phyloP scores from a whole-genome alignment of 176 grass and related monocot genomes.

The Paspalum vaginatum region DNA sequence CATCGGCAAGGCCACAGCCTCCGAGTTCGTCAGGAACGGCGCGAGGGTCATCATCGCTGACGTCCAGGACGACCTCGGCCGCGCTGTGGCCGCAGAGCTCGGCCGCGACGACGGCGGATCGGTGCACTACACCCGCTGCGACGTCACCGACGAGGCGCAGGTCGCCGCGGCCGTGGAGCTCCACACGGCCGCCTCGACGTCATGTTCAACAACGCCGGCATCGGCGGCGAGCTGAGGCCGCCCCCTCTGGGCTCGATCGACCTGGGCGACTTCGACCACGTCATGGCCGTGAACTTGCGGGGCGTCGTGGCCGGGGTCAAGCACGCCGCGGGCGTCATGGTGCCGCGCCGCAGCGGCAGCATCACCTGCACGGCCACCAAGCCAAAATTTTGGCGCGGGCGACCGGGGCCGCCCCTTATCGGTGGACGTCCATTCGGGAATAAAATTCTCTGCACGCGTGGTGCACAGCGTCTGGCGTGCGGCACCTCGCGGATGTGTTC shows the following conservation, averaged over 20 bases:
- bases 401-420: too few species aligned
- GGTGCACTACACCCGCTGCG: slow-evolving; percentile 43
- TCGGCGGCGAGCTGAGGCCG: slow-evolving; percentile 16
- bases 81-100: slow-evolving; percentile 39
- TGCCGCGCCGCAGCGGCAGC: slow-evolving; percentile 41
- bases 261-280: slow-evolving; percentile 53
- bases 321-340: slow-evolving; percentile 72
- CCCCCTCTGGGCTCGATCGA: slow-evolving; percentile 26
- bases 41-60: slow-evolving; percentile 66
- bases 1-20: slow-evolving; percentile 53
- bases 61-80: slow-evolving; percentile 54
- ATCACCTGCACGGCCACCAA: slow-evolving; percentile 68
- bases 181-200: slow-evolving; percentile 53
- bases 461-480: too few species aligned
- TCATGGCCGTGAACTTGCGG: slow-evolving; percentile 55
- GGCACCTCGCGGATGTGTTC: too few species aligned
- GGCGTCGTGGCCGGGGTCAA: slow-evolving; percentile 58
- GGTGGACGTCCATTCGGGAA: too few species aligned
- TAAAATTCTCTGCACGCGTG: too few species aligned
- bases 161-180: slow-evolving; percentile 41
- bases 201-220: slow-evolving; percentile 65
- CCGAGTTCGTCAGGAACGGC: slow-evolving; percentile 56
- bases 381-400: too few species aligned
- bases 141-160: slow-evolving; percentile 65
- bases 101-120: slow-evolving; percentile 14